Evolutionary conservation across 2,329 filamentous ascomycete genomes (phyloP).

Genomic region (Alternaria incomplexa): DNA sequence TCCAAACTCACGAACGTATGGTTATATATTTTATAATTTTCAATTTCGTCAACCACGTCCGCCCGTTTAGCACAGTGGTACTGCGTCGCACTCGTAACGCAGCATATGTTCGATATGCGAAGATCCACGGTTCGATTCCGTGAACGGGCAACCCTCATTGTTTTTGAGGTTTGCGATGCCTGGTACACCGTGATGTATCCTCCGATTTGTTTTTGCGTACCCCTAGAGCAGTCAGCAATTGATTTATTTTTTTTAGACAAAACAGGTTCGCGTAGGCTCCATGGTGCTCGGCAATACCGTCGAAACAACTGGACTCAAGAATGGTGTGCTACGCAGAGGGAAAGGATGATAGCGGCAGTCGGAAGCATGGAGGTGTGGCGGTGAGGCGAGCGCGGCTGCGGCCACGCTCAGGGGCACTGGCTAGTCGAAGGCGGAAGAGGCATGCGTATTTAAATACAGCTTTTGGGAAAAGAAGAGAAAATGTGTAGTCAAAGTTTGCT

Average conservation of each 20-base stretch:
- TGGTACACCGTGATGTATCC: not conserved
- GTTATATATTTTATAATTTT: not conserved
- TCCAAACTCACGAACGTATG: not conserved
- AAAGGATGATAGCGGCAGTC: not conserved
- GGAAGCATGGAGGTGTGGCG: not conserved
- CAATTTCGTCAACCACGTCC: not conserved
- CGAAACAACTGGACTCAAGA: not conserved
- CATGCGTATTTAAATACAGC: not conserved
- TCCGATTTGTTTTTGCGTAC: not conserved
- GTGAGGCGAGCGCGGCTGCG: not conserved
- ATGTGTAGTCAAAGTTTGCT: not conserved
- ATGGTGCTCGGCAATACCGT: not conserved
- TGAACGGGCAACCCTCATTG: not conserved
- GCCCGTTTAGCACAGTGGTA: conserved; percentile 19
- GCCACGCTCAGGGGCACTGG: not conserved
- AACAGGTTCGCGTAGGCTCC: not conserved
- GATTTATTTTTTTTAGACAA: not conserved
- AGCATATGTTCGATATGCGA: conserved; percentile 9
- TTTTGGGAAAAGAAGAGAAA: not conserved
- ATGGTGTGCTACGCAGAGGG: not conserved
- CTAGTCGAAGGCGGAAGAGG: not conserved
- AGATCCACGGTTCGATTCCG: conserved; percentile 16
- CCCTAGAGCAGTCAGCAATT: not conserved
- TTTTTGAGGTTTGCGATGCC: not conserved
- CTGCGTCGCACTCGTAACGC: conserved; percentile 19